phyloP scores from a whole-genome alignment of 78 protist genomes.

The Cavenderia fasciculata region DNA sequence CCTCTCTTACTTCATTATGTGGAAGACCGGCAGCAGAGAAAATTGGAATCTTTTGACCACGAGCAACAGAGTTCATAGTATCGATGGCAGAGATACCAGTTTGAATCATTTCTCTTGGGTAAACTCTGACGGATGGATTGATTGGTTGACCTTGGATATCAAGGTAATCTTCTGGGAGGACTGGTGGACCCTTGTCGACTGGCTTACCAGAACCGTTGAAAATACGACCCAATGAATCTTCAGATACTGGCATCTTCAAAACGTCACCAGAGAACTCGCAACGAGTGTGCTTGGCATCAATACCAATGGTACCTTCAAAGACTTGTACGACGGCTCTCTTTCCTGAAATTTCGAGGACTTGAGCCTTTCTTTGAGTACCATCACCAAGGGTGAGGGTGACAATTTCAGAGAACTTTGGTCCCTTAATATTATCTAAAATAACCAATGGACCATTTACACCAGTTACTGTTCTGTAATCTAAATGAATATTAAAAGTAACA shows the following conservation, averaged over 20 bases:
- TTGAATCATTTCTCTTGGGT: slow-evolving; percentile 99
- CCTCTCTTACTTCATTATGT: slow-evolving; percentile 95
- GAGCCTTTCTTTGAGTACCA: slow-evolving; percentile 95
- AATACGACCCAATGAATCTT: slow-evolving; percentile 99
- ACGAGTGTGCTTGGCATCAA: slow-evolving; percentile 95
- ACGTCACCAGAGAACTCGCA: slow-evolving; percentile 98
- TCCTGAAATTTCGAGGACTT: slow-evolving; percentile 97
- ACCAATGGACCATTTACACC: slow-evolving; percentile 99
- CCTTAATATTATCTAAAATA: slow-evolving; percentile 97
- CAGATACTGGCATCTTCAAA: slow-evolving; percentile 94
- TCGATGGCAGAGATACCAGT: slow-evolving; percentile 99
- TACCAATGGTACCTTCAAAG: slow-evolving; percentile 99
- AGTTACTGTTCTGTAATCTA: slow-evolving; percentile 97
- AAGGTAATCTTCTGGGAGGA: slow-evolving; percentile 97
- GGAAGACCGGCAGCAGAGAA: slow-evolving; percentile 99
- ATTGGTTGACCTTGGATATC: slow-evolving; percentile 98
- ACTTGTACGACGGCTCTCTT: slow-evolving; percentile 98
- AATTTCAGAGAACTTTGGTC: slow-evolving; percentile 97
- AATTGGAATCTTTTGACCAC: slow-evolving; percentile 99
- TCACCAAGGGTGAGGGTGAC: slow-evolving; percentile 96
- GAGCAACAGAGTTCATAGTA: slow-evolving; percentile 99
- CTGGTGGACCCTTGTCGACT: slow-evolving; percentile 97
- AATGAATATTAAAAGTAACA: not conserved
- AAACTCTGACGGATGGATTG: slow-evolving; percentile 97
- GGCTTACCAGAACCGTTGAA: slow-evolving; percentile 99